Evolutionary conservation across 176 grass and related monocot species (phyloP).

Genomic region (Carex kokanica): DNA sequence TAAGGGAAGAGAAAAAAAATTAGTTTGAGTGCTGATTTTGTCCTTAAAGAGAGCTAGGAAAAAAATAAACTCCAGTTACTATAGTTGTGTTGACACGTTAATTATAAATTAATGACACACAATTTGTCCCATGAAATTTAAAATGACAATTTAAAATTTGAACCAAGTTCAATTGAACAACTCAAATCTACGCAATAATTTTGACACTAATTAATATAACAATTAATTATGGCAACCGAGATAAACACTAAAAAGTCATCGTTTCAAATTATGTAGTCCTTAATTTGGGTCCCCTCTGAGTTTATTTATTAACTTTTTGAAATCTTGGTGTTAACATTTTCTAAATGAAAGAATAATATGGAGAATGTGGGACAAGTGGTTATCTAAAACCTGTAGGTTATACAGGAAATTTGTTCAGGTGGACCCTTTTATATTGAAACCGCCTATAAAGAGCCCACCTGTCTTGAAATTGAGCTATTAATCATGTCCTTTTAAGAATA

Average conservation of each 20-base stretch:
- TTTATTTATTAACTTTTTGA: neutral
- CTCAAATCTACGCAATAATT: too few relatives aligned
- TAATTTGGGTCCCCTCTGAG: neutral
- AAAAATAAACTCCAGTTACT: too few relatives aligned
- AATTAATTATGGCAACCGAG: too few relatives aligned
- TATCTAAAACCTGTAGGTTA: neutral
- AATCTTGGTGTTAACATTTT: neutral
- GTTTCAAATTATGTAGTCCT: neutral
- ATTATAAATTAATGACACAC: too few relatives aligned
- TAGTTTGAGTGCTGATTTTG: neutral
- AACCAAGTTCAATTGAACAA: too few relatives aligned
- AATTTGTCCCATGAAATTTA: too few relatives aligned
- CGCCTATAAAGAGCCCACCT: neutral
- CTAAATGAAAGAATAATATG: neutral
- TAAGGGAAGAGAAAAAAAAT: too few relatives aligned
- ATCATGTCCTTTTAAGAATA: neutral
- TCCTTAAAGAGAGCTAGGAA: neutral
- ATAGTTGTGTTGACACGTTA: too few relatives aligned
- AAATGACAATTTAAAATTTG: too few relatives aligned
- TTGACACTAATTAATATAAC: too few relatives aligned
- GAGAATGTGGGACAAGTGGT: neutral
- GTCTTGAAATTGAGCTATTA: neutral
- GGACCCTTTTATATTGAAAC: slow-evolving; percentile 4
- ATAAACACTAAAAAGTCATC: too few relatives aligned
- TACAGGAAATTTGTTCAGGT: neutral